phyloP scores from a whole-genome alignment of 2,329 filamentous ascomycete species.

The Clarireedia paspali region DNA sequence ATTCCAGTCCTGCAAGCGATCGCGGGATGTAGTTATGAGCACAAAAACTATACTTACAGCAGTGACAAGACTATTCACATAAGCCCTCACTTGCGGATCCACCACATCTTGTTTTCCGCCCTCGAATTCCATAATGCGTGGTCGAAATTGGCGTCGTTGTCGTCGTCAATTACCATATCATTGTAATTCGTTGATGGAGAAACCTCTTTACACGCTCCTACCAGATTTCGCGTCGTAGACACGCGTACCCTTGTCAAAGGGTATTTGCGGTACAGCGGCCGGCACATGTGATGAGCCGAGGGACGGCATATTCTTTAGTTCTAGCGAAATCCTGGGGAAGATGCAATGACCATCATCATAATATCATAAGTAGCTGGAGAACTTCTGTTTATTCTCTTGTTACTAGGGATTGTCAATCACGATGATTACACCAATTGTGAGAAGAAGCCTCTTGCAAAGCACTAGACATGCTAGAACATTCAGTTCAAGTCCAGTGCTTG shows the following conservation, averaged over 20 bases:
- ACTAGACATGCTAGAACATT: conserved; percentile 44
- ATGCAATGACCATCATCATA: neutral
- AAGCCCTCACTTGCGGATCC: conserved; percentile 85
- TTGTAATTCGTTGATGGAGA: neutral
- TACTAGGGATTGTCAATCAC: conserved; percentile 1
- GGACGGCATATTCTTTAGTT: neutral
- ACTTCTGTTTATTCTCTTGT: neutral
- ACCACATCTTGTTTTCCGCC: conserved; percentile 55
- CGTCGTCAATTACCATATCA: neutral
- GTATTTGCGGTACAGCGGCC: neutral
- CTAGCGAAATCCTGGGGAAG: neutral
- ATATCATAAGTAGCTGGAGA: neutral
- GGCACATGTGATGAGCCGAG: neutral
- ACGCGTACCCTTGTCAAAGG: conserved; percentile 10
- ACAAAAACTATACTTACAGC: conserved; percentile 42
- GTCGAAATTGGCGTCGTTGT: neutral
- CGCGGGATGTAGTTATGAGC: conserved; percentile 1
- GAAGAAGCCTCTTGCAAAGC: conserved; percentile 19
- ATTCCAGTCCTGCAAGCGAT: conserved; percentile 3
- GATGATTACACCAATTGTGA: conserved; percentile 25
- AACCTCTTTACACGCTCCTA: conserved; percentile 20
- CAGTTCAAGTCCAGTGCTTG: conserved; percentile 55
- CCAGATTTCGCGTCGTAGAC: neutral
- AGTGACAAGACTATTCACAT: conserved; percentile 88
- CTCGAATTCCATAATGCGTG: conserved; percentile 43